Percentiles rank a stretch among this genome's conserved stretches.
Conservation (phyloP, 148 eudicot genomes). For the Amaranthus palmeri region DNA sequence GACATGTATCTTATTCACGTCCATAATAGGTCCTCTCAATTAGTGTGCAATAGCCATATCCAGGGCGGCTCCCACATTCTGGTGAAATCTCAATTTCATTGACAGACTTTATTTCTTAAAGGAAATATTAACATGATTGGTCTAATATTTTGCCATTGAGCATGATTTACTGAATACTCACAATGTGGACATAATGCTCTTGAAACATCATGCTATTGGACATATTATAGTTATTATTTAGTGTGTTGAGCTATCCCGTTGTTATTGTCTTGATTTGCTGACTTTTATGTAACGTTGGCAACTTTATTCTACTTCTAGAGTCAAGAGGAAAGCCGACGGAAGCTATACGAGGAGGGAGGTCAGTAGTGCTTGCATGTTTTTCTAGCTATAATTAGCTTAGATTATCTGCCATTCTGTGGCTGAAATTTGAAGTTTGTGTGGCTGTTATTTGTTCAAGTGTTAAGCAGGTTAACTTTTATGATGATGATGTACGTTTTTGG, state of each 20-base stretch:
- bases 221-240: background rate
- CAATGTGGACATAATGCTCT: too few species aligned
- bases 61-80: background rate
- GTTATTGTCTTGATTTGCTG: background rate
- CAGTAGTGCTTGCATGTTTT: conserved; percentile 24
- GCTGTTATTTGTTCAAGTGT: conserved; percentile 52
- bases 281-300: conserved; percentile 6
- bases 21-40: background rate
- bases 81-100: background rate
- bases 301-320: conserved; percentile 35
- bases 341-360: conserved; percentile 98
- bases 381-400: conserved; percentile 5
- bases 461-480: conserved; percentile 94
- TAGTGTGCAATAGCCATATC: background rate
- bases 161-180: background rate
- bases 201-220: background rate
- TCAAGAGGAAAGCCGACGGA: conserved; percentile 89
- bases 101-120: background rate
- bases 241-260: background rate
- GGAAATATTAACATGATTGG: background rate
- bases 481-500: conserved; percentile 94
- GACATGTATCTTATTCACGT: background rate
- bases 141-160: background rate
- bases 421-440: conserved; percentile 26
- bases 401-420: background rate